A percentile compares a stretch with the other conserved stretches of the same genome.
Evolutionary conservation across 163 green algal species (phyloP).

Genomic region (Picocystis sp.): DNA sequence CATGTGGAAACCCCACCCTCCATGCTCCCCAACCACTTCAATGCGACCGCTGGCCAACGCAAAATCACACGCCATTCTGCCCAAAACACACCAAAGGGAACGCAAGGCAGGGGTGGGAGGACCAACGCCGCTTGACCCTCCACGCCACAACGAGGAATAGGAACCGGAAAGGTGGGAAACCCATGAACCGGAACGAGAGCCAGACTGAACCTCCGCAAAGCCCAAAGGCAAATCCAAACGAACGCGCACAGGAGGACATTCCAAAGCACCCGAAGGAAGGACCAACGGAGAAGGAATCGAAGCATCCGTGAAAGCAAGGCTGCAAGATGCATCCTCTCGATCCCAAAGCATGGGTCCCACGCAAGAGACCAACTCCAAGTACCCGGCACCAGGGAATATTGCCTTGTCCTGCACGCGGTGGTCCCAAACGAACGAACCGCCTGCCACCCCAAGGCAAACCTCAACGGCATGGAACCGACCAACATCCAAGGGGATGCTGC

Average conservation of each 20-base stretch:
- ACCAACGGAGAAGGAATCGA: constrained; percentile 30
- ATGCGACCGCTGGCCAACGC: background rate
- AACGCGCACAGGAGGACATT: constrained; percentile 7
- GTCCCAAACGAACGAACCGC: constrained; percentile 18
- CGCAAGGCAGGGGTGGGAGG: too few relatives aligned
- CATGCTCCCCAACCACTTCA: background rate
- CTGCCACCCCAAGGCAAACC: too few relatives aligned
- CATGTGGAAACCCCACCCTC: constrained; percentile 11
- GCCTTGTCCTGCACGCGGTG: constrained; percentile 25
- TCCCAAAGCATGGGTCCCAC: constrained; percentile 10
- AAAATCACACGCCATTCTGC: too few relatives aligned
- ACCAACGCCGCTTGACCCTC: background rate
- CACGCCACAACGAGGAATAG: background rate
- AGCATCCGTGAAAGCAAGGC: constrained; percentile 10
- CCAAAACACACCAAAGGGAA: too few relatives aligned
- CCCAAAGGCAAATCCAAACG: background rate
- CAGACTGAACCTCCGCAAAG: too few relatives aligned
- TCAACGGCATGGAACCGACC: too few relatives aligned
- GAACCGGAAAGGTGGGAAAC: background rate
- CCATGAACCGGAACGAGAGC: too few relatives aligned
- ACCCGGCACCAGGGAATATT: constrained; percentile 47
- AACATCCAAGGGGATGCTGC: too few relatives aligned
- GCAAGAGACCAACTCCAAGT: constrained; percentile 38
- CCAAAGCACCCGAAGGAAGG: constrained; percentile 16
- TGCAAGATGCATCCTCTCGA: background rate